Evolutionary conservation across 2,329 filamentous ascomycete species (phyloP), one percentile per base, ranked within the genome.

Genomic region (Aaosphaeria arxii): DNA sequence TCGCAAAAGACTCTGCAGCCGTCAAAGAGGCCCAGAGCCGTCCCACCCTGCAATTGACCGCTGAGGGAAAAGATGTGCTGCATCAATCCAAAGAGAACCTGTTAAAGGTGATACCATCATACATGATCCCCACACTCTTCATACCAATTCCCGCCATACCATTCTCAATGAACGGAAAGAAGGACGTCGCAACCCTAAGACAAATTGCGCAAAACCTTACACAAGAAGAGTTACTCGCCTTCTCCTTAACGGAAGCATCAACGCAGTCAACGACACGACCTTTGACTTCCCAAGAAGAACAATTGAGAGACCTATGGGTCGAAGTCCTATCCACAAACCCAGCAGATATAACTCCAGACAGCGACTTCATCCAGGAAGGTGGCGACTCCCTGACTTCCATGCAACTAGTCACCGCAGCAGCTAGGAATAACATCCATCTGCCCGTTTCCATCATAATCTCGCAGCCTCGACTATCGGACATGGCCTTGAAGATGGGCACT

Each of bases 351-450:
- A 24, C 17, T 24, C 17, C 17, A 24, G 17, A 24, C 17, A 24
- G 17, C 17, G 17, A 24, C 17, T 63, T 63, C 46, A 17, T 56
- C 5, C 49, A 44, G 11, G 42, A 59, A 6, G 61, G 61, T 5
- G 61, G 61, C 6, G 59, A 64, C 44, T 55, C 50, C 3, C 61
- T 64, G 44, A 48, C 53, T 6, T 59, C 61, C 0, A 63, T 64
- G 55, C 52, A 57, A 33, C 39, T 59, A 1, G 38, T 57, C 13
- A 17, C 17, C 17, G 29, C 39, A 11, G 11, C 38, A 24, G 17
- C 17, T 2, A 24, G 17, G 17, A 24, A 24, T 24, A 24, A 24
- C 17, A 24, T 24, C 17, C 17, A 24, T 24, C 17, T 24, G 17
- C 17, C 17, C 17, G 17, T 24, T 24, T 24, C 17, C 3, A 24